Base-by-base conservation (phyloP, 257 asterid species). In the Anisodus tanguticus region DNA sequence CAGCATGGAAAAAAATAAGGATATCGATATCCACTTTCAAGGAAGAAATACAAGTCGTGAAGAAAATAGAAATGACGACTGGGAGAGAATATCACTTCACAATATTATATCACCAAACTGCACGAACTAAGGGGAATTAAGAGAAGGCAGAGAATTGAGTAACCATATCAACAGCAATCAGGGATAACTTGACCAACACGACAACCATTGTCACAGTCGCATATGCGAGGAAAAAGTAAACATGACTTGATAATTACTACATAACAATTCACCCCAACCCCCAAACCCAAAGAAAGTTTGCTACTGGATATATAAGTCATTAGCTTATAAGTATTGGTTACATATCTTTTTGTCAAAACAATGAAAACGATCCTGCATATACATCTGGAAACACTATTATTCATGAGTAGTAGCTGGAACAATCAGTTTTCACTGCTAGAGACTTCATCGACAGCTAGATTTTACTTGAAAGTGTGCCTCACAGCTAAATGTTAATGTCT, bases 281-380 rank as follows among this genome's bases (percentile, higher is more conserved):
- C 79, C 54, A 13, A 12, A 55, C 60, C 60, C 60, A 43, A 43
- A 43, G 37, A n/a, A 43, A 17, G n/a, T 6, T 43, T 45, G 26
- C 79, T 45, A 71, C 57, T 41, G 31, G 43, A 45, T 43, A 45
- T 70, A 17, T 45, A 43, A n/a, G 57, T 71, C 79, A 71, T 4
- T 71, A 43, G 79, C 58, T 71, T 43, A 43, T n/a, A 71, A 71
- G 39, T 71, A 43, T n/a, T 71, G 57, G 26, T 71, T 43, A 71
- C 79, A 43, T 16, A 59, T 70, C 35, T 43, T 17, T 71, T 71
- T 71, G 58, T 71, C 57, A 37, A 43, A 45, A 71, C 17, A 71
- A 39, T 43, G 57, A 71, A 45, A 43, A 10, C 1, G 57, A 70
- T 43, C 79, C 79, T 43, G 16, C 57, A 70, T 70, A 70, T 70